These are phyloP conservation scores for Zymoseptoria passerinii DNA, from an alignment of 2,329 filamentous ascomycete species.

Conservation along the genomic window DNA sequence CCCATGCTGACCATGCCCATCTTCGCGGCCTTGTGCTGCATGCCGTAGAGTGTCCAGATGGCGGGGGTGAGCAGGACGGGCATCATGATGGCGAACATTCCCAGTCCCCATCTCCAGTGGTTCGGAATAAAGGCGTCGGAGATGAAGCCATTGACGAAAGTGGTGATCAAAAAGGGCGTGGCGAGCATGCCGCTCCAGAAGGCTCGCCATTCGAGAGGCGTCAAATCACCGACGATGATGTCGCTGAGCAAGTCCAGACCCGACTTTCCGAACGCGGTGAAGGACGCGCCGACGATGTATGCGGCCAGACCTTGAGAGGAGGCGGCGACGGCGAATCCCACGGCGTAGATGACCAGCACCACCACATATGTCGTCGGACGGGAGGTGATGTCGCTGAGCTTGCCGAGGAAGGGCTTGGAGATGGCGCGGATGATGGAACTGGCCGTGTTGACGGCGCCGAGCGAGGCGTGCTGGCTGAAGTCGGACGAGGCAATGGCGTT, in stretches of 20 bases:
- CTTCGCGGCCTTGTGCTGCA: slow-evolving; percentile 19
- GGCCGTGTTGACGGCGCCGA: slow-evolving; percentile 6
- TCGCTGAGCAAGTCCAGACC: slow-evolving; percentile 25
- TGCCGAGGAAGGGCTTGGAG: slow-evolving; percentile 9
- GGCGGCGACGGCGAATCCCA: slow-evolving; percentile 9
- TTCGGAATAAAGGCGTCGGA: slow-evolving; percentile 32
- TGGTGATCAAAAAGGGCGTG: slow-evolving; percentile 33
- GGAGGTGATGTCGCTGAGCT: slow-evolving; percentile 17
- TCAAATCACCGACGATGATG: slow-evolving; percentile 27
- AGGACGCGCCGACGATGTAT: slow-evolving; percentile 23
- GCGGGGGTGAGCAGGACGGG: slow-evolving; percentile 19
- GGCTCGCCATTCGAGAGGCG: slow-evolving; percentile 25
- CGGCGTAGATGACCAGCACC: slow-evolving; percentile 28
- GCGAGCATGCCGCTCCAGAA: slow-evolving; percentile 20
- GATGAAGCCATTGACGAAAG: slow-evolving; percentile 38
- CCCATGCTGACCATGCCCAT: slow-evolving; percentile 17
- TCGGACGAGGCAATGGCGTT: slow-evolving; percentile 5
- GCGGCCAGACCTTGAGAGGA: slow-evolving; percentile 10
- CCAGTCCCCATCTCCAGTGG: slow-evolving; percentile 25
- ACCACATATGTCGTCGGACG: slow-evolving; percentile 31
- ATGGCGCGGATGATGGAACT: slow-evolving; percentile 6
- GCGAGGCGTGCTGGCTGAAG: slow-evolving; percentile 1
- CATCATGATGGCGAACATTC: slow-evolving; percentile 25
- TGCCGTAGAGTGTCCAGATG: slow-evolving; percentile 23
- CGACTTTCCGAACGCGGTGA: slow-evolving; percentile 25